Conservation (phyloP, 306 rosid genomes). For the Vigna unguiculata region DNA sequence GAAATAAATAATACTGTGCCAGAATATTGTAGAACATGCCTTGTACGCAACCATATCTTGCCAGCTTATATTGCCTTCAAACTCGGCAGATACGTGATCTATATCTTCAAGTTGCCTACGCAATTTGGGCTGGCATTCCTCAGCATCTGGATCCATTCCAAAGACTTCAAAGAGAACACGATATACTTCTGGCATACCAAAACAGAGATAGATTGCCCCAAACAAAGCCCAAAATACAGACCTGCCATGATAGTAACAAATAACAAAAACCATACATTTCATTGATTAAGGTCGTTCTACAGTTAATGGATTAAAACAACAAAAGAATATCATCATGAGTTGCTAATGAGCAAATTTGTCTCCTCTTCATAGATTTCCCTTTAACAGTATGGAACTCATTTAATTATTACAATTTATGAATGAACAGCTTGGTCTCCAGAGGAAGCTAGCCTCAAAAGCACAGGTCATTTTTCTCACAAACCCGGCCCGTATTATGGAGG, state of each 20-base stretch:
- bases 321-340: neutral
- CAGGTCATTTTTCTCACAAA: neutral
- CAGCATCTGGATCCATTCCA: constrained; percentile 91
- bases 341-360: neutral
- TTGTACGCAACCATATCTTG: constrained; percentile 80
- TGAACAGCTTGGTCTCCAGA: constrained; percentile 33
- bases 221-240: constrained; percentile 93
- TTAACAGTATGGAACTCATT: neutral
- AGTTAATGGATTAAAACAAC: constrained; percentile 13
- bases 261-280: constrained; percentile 19
- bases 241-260: constrained; percentile 52
- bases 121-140: constrained; percentile 77
- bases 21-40: constrained; percentile 54
- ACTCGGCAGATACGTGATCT: constrained; percentile 83
- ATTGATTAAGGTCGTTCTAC: constrained; percentile 13
- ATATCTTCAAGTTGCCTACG: constrained; percentile 88
- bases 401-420: neutral
- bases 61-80: constrained; percentile 87
- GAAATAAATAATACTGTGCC: constrained; percentile 8
- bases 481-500: constrained; percentile 4
- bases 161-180: constrained; percentile 93
- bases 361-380: constrained; percentile 1
- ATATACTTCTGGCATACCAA: constrained; percentile 91
- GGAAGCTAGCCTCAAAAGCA: neutral
- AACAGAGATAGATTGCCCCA: constrained; percentile 90